Conservation (phyloP, 371 early-diverging fungal species). For the Batkoa obscura region DNA sequence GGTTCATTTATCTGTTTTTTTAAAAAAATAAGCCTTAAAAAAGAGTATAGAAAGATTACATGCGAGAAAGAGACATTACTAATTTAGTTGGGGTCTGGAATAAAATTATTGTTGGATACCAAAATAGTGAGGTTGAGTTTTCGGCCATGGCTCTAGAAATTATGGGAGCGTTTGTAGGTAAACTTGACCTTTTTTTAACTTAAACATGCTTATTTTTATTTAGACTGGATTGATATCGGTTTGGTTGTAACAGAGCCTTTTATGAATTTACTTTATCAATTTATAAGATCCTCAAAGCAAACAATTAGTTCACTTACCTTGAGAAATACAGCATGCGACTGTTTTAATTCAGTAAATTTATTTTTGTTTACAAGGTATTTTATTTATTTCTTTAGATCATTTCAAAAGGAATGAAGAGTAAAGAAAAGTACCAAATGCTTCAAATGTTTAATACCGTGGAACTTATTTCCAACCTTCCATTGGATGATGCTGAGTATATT, state of each 20-base stretch:
- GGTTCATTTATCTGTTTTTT: background rate
- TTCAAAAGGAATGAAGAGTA: conserved; percentile 77
- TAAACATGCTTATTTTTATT: background rate
- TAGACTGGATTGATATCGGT: conserved; percentile 85
- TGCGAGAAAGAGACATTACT: conserved; percentile 70
- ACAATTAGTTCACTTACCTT: conserved; percentile 27
- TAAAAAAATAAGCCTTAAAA: background rate
- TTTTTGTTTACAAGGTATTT: background rate
- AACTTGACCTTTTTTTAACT: background rate
- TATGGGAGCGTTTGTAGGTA: conserved; percentile 38
- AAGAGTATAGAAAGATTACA: conserved; percentile 49
- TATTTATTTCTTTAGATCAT: conserved; percentile 25
- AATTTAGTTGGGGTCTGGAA: conserved; percentile 62
- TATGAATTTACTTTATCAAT: conserved; percentile 50
- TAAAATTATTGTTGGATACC: conserved; percentile 33
- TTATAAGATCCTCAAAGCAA: conserved; percentile 22
- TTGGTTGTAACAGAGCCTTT: conserved; percentile 71
- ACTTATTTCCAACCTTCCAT: conserved; percentile 22
- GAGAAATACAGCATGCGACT: conserved; percentile 41
- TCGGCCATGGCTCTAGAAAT: conserved; percentile 39
- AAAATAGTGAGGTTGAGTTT: conserved; percentile 24
- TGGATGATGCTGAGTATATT: conserved; percentile 47
- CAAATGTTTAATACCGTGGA: conserved; percentile 52
- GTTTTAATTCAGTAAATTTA: conserved; percentile 37
- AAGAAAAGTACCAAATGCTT: conserved; percentile 71